A percentile compares a stretch with the other conserved stretches of the same genome.
phyloP scores from a whole-genome alignment of 495 filamentous ascomycete species.

The Hypoxylon crocopeplum region DNA sequence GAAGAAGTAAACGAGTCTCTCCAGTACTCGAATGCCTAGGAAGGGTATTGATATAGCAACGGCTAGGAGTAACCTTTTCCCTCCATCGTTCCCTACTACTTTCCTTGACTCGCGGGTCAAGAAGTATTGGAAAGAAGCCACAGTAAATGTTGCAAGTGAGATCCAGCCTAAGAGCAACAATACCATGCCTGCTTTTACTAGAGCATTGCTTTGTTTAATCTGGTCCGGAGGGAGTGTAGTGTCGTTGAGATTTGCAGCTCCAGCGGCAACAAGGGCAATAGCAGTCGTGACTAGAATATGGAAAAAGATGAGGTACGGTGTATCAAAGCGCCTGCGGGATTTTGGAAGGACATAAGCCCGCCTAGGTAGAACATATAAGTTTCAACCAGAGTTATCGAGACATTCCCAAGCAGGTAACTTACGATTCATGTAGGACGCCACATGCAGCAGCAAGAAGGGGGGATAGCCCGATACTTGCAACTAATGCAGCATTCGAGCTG shows the following conservation, averaged over 20 bases:
- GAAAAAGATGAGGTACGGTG: slow-evolving; percentile 27
- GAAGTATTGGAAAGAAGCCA: slow-evolving; percentile 30
- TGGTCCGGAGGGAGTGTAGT: slow-evolving; percentile 28
- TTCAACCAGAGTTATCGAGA: not conserved
- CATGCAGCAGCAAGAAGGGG: slow-evolving; percentile 49
- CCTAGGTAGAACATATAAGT: slow-evolving; percentile 9
- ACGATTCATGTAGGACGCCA: slow-evolving; percentile 53
- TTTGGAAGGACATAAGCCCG: slow-evolving; percentile 33
- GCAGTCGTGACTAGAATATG: slow-evolving; percentile 34
- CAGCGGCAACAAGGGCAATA: slow-evolving; percentile 40
- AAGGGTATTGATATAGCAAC: slow-evolving; percentile 40
- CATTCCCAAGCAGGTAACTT: slow-evolving; percentile 13
- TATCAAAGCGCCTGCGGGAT: slow-evolving; percentile 19
- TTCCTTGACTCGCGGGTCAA: not conserved
- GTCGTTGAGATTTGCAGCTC: slow-evolving; percentile 37
- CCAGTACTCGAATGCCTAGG: slow-evolving; percentile 37
- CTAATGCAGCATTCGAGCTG: slow-evolving; percentile 41
- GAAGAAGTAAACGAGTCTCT: slow-evolving; percentile 40
- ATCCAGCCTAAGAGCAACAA: slow-evolving; percentile 46
- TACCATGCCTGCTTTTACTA: slow-evolving; percentile 45
- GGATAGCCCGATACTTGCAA: slow-evolving; percentile 52
- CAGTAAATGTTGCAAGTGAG: slow-evolving; percentile 33
- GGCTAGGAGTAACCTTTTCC: slow-evolving; percentile 39
- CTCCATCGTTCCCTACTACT: not conserved
- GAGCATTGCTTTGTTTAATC: slow-evolving; percentile 3